Conservation (phyloP, 768 basidiomycete genomes). For the Cyclocybe cylindracea region DNA sequence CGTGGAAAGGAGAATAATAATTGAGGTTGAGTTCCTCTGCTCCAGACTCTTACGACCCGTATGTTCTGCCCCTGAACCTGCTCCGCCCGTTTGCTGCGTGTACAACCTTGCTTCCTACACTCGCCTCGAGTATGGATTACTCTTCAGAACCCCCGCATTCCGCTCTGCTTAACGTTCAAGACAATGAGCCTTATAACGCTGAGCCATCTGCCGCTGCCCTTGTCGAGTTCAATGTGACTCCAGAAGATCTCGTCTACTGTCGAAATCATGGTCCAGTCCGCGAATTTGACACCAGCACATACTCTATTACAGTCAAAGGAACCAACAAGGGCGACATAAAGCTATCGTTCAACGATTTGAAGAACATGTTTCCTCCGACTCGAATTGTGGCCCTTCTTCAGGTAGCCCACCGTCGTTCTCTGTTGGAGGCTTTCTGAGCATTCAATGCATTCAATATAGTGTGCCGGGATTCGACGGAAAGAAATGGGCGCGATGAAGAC, state of each 20-base stretch:
- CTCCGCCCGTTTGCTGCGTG: constrained; percentile 7
- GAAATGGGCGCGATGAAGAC: constrained; percentile 62
- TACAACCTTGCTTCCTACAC: constrained; percentile 2
- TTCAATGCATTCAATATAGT: constrained; percentile 30
- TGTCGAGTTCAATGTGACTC: constrained; percentile 60
- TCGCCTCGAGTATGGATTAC: constrained; percentile 42
- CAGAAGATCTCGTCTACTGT: constrained; percentile 64
- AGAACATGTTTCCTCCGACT: constrained; percentile 36
- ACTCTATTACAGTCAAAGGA: constrained; percentile 40
- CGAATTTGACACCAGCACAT: constrained; percentile 47
- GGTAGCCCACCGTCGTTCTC: constrained; percentile 28
- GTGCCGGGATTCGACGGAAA: constrained; percentile 67
- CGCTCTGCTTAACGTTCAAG: constrained; percentile 44
- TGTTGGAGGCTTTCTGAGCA: constrained; percentile 1
- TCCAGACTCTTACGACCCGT: too few species aligned
- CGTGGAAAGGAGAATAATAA: not conserved
- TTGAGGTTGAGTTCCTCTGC: too few species aligned
- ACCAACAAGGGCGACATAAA: constrained; percentile 29
- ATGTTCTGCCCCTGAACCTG: constrained; percentile 1
- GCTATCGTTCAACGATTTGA: constrained; percentile 41
- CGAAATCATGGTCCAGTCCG: constrained; percentile 70
- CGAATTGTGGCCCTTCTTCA: constrained; percentile 57
- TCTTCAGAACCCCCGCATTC: constrained; percentile 51
- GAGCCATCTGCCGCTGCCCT: constrained; percentile 60
- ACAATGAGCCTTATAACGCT: constrained; percentile 63